These are phyloP conservation scores for Candida golubevii DNA, from an alignment of 805 yeast species.

Conservation along the genomic window DNA sequence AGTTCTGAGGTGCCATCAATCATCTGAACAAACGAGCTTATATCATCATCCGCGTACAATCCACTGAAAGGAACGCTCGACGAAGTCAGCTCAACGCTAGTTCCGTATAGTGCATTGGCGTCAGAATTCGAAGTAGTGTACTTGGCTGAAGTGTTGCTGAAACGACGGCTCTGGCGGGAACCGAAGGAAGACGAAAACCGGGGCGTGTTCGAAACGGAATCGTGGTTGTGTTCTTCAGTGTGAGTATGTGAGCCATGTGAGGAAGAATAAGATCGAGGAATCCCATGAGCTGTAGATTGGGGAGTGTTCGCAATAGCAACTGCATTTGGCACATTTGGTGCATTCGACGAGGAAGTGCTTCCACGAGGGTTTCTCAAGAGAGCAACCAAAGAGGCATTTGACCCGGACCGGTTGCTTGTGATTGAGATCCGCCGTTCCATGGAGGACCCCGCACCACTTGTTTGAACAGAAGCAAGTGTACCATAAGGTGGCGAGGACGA, in stretches of 20 bases:
- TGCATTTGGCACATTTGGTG: constrained; percentile 25
- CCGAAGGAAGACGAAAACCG: constrained; percentile 72
- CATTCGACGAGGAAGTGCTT: constrained; percentile 37
- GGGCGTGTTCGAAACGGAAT: constrained; percentile 42
- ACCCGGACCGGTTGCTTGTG: constrained; percentile 44
- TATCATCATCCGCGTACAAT: constrained; percentile 50
- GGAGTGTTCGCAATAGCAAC: constrained; percentile 24
- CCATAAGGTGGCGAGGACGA: constrained; percentile 35
- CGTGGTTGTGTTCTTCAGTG: constrained; percentile 26
- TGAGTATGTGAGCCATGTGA: constrained; percentile 35
- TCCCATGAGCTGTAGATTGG: constrained; percentile 8
- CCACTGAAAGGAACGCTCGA: constrained; percentile 39
- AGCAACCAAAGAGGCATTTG: constrained; percentile 53
- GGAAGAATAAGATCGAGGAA: constrained; percentile 37
- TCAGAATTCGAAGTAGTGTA: constrained; percentile 17
- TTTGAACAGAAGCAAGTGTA: constrained; percentile 10
- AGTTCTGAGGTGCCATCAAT: constrained; percentile 62
- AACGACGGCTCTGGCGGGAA: constrained; percentile 53
- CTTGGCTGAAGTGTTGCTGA: constrained; percentile 27
- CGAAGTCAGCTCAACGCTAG: constrained; percentile 35
- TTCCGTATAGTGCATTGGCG: constrained; percentile 22
- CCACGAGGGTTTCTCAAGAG: constrained; percentile 48
- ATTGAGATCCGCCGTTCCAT: constrained; percentile 38
- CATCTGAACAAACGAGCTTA: constrained; percentile 66
- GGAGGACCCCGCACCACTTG: constrained; percentile 17